These are phyloP conservation scores for Colletotrichum orbiculare DNA, from an alignment of 2,329 filamentous ascomycete genomes.

Conservation along the genomic window DNA sequence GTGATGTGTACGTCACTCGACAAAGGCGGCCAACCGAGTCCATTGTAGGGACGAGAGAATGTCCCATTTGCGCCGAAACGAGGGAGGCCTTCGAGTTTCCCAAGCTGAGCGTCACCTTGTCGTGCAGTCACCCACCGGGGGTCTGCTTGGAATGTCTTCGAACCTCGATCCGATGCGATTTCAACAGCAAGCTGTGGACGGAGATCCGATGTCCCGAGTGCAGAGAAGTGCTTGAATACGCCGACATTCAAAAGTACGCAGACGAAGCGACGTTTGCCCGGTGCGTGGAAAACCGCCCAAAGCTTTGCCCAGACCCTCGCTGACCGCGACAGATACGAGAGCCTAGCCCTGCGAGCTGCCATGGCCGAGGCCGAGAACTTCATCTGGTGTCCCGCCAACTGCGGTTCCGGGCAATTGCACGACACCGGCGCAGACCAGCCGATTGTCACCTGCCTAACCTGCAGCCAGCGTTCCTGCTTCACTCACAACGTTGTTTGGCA, in stretches of 20 bases:
- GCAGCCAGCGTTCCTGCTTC: slow-evolving; percentile 55
- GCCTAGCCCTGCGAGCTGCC: slow-evolving; percentile 53
- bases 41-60: slow-evolving; percentile 44
- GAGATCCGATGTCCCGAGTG: slow-evolving; percentile 66
- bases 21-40: slow-evolving; percentile 41
- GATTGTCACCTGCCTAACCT: slow-evolving; percentile 54
- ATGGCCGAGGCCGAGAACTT: slow-evolving; percentile 58
- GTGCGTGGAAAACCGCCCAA: slow-evolving; percentile 41
- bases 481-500: slow-evolving; percentile 56
- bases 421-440: slow-evolving; percentile 50
- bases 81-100: slow-evolving; percentile 47
- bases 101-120: slow-evolving; percentile 44
- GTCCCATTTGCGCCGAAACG: slow-evolving; percentile 49
- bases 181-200: slow-evolving; percentile 52
- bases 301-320: neutral
- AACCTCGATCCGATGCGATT: slow-evolving; percentile 47
- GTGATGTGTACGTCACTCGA: slow-evolving; percentile 45
- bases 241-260: slow-evolving; percentile 58
- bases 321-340: slow-evolving; percentile 51
- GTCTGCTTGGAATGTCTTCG: slow-evolving; percentile 50
- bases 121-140: slow-evolving; percentile 47
- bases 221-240: slow-evolving; percentile 51
- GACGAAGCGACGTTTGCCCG: slow-evolving; percentile 54
- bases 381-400: slow-evolving; percentile 64
- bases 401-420: slow-evolving; percentile 64